phyloP scores from a whole-genome alignment of 345 rosid genomes.

The Physaria fendleri region DNA sequence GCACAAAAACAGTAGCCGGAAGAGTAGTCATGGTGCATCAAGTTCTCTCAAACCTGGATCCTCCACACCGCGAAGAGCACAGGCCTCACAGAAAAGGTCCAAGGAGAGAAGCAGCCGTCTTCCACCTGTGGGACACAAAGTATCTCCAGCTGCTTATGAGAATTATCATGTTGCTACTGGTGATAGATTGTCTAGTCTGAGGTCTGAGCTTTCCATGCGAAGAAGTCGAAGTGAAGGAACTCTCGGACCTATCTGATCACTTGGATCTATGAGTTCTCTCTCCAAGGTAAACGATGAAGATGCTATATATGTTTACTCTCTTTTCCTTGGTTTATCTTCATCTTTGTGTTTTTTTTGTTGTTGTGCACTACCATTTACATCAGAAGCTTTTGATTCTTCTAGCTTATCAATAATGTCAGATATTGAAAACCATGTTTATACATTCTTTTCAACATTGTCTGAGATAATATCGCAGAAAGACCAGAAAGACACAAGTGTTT shows the following conservation, averaged over 20 bases:
- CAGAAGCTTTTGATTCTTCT: constrained; percentile 10
- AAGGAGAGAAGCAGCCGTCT: constrained; percentile 51
- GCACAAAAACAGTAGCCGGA: constrained; percentile 46
- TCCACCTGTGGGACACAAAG: constrained; percentile 51
- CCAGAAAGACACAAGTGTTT: not conserved
- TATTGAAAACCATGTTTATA: constrained; percentile 3
- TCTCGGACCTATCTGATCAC: constrained; percentile 36
- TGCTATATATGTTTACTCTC: not conserved
- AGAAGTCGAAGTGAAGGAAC: constrained; percentile 77
- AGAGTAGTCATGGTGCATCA: constrained; percentile 44
- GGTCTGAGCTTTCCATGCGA: constrained; percentile 48
- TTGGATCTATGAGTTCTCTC: not conserved
- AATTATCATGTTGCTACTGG: constrained; percentile 39
- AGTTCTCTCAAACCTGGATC: constrained; percentile 35
- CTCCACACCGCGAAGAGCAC: constrained; percentile 47
- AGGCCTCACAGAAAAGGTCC: constrained; percentile 40
- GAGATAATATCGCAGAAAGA: constrained; percentile 4
- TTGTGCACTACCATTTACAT: constrained; percentile 15
- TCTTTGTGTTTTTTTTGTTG: constrained; percentile 20
- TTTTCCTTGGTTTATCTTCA: not conserved
- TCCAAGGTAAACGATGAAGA: constrained; percentile 11
- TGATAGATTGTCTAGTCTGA: constrained; percentile 42
- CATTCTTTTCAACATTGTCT: constrained; percentile 18
- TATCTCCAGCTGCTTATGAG: constrained; percentile 30
- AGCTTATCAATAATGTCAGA: constrained; percentile 31